These are phyloP conservation scores for Gryganskiella cystojenkinii DNA, from an alignment of 192 early-diverging fungal species.

Conservation along the genomic window DNA sequence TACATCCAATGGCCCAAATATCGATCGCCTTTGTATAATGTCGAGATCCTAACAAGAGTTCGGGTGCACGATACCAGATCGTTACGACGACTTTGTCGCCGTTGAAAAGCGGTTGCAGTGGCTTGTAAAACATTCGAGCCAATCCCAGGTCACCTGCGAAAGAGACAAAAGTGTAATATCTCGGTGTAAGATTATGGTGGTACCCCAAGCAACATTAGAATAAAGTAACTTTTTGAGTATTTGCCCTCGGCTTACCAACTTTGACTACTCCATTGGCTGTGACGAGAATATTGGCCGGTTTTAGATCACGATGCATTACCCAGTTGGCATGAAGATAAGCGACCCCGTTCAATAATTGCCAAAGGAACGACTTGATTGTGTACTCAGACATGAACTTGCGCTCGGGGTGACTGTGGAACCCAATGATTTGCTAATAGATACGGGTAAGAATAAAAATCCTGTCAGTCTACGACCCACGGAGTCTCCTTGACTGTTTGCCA, in stretches of 20 bases:
- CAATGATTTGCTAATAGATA: conserved; percentile 82
- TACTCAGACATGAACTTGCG: conserved; percentile 85
- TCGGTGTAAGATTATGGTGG: not conserved
- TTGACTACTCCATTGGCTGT: conserved; percentile 92
- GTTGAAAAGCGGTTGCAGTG: conserved; percentile 82
- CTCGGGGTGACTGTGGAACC: conserved; percentile 84
- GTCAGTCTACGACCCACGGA: not conserved
- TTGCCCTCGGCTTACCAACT: conserved; percentile 63
- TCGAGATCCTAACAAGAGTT: conserved; percentile 87
- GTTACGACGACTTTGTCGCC: conserved; percentile 93
- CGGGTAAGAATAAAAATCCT: not conserved
- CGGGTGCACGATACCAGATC: conserved; percentile 97
- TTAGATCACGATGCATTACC: conserved; percentile 93
- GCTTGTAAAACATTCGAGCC: conserved; percentile 81
- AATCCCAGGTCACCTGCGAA: conserved; percentile 88
- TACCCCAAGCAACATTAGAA: not conserved
- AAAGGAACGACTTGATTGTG: conserved; percentile 87
- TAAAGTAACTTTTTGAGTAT: not conserved
- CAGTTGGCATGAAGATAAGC: conserved; percentile 88
- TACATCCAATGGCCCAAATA: conserved; percentile 92
- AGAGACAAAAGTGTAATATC: not conserved
- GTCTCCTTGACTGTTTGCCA: not conserved
- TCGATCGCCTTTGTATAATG: conserved; percentile 87
- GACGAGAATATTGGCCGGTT: conserved; percentile 93
- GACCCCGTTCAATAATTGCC: conserved; percentile 91